These are phyloP conservation scores for Beauveria sp. DNA, from an alignment of 2,329 filamentous ascomycete species.

Conservation along the genomic window DNA sequence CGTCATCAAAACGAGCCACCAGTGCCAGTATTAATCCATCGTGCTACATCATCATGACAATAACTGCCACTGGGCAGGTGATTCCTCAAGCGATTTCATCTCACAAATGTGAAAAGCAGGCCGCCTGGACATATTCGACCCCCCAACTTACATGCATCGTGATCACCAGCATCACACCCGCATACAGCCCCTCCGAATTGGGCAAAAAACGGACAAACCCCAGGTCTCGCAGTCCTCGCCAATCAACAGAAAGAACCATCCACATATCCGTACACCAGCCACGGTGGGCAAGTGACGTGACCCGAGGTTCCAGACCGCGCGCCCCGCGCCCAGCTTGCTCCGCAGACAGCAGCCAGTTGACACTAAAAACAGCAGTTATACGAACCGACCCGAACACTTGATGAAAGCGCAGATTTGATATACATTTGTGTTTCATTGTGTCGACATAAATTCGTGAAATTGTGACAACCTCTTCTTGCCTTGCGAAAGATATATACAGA, in stretches of 20 bases:
- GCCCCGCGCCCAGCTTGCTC: background rate
- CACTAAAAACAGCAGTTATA: background rate
- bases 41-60: background rate
- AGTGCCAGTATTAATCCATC: background rate
- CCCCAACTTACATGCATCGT: background rate
- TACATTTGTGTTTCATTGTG: background rate
- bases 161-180: background rate
- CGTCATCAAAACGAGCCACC: background rate
- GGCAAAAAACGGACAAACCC: background rate
- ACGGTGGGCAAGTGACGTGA: background rate
- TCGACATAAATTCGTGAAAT: background rate
- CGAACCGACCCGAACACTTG: too few species aligned
- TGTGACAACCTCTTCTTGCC: background rate
- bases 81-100: background rate
- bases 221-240: background rate
- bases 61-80: background rate
- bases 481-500: conserved; percentile 1
- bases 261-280: too few species aligned
- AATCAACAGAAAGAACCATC: background rate
- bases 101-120: background rate
- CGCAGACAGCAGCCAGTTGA: background rate
- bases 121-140: background rate
- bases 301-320: background rate
- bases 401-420: too few species aligned
- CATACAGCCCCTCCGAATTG: background rate